Evolutionary conservation across 495 filamentous ascomycete species (phyloP).

Genomic region (Hypoxylon fragiforme): DNA sequence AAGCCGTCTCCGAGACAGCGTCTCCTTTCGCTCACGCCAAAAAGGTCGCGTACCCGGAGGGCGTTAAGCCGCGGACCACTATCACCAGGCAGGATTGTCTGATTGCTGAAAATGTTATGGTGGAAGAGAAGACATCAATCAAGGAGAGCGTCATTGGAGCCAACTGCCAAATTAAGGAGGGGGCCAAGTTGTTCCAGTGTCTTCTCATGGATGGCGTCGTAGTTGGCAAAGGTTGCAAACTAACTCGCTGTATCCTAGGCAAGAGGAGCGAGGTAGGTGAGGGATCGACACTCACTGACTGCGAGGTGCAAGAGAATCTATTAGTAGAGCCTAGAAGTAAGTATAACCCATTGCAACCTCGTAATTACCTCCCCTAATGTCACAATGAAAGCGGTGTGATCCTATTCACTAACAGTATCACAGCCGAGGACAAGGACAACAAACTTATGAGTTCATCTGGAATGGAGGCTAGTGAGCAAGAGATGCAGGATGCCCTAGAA

Average conservation of each 20-base stretch:
- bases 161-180: constrained; percentile 78
- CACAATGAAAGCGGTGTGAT: constrained; percentile 20
- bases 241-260: constrained; percentile 84
- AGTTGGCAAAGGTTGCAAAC: constrained; percentile 71
- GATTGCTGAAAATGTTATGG: constrained; percentile 80
- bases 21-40: constrained; percentile 73
- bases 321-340: constrained; percentile 78
- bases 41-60: constrained; percentile 80
- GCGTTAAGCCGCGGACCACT: constrained; percentile 72
- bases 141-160: constrained; percentile 87
- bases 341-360: constrained; percentile 34
- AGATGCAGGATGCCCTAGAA: constrained; percentile 48
- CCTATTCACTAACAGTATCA: constrained; percentile 15
- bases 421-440: constrained; percentile 78
- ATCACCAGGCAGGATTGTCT: constrained; percentile 77
- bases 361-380: background rate
- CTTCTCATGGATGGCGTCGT: constrained; percentile 88
- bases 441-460: constrained; percentile 85
- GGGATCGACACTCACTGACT: constrained; percentile 75
- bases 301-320: constrained; percentile 85
- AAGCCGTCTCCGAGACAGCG: constrained; percentile 56
- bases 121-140: constrained; percentile 80
- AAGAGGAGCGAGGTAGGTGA: constrained; percentile 74
- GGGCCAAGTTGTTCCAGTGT: constrained; percentile 78
- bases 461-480: constrained; percentile 62